Percentiles rank a stretch among this genome's conserved stretches.
phyloP scores from a whole-genome alignment of 805 yeast species.

The Ogataea nitratoaversa region DNA sequence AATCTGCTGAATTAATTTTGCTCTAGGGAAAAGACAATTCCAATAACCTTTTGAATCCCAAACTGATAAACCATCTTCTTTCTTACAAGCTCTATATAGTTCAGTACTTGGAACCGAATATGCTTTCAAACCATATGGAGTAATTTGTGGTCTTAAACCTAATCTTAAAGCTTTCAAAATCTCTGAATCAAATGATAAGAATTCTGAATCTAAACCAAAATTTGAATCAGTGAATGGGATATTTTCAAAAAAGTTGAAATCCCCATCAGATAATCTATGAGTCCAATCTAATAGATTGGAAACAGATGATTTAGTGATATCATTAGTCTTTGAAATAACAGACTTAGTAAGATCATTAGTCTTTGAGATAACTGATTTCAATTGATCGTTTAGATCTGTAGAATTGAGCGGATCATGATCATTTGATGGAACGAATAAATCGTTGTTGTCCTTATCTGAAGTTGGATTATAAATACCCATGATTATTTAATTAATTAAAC shows the following conservation, averaged over 20 bases:
- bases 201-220: neutral
- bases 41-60: conserved; percentile 86
- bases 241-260: too few relatives aligned
- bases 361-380: conserved; percentile 11
- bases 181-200: conserved; percentile 2
- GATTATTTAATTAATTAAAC: neutral
- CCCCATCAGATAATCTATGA: conserved; percentile 5
- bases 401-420: neutral
- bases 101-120: conserved; percentile 33
- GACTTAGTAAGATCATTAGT: conserved; percentile 11
- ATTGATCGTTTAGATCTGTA: conserved; percentile 6
- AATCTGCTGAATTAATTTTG: conserved; percentile 25
- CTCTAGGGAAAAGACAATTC: conserved; percentile 82
- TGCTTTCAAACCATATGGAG: conserved; percentile 21
- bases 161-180: conserved; percentile 2
- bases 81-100: conserved; percentile 60
- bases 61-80: conserved; percentile 61
- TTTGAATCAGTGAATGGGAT: neutral
- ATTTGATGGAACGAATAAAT: neutral
- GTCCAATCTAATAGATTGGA: conserved; percentile 12
- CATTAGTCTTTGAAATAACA: conserved; percentile 13
- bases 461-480: conserved; percentile 20
- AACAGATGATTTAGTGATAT: conserved; percentile 16
- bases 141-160: conserved; percentile 5
- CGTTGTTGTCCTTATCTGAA: conserved; percentile 9